Evolutionary conservation across 192 early-diverging fungal species (phyloP), one percentile per base, ranked within the genome.

Genomic region (Backusella tuberculispora): DNA sequence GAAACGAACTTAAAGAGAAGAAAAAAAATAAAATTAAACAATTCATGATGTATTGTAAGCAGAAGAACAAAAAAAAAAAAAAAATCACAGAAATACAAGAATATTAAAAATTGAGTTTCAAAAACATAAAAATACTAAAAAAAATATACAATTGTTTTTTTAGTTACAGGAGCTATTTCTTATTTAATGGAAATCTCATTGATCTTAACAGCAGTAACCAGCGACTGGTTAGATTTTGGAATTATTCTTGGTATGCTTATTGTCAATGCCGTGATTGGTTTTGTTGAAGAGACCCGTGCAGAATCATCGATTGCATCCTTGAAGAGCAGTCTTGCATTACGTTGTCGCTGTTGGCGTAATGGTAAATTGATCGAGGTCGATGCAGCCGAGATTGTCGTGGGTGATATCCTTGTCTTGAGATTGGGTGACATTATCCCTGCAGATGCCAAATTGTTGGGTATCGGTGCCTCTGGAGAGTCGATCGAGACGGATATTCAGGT

Each of bases 391-490:
- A 69, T 94, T 41, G 92, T 94, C 3, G 88, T 92, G 50, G 92
- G 92, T 9, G 92, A 94, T 68, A 75, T 94, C 24, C 86, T 94
- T 71, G 85, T 88, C 9, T 76, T 94, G 14, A 86, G 91, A 70
- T 75, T 92, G 38, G 92, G 92, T 40, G 92, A 94, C 80, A 92
- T 94, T 78, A 80, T 94, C 50, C 92, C 92, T 37, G 92, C 92
- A 1, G 92, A 94, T 74, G 85, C 80, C 26, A 82, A 86, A 5
- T 44, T 91, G 40, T 73, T 90, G 63, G 88, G 86, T 0, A 78
- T 89, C 21, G 80, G 78, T 7, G 78, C 83, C 15, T 81, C 81
- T 3, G 85, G 85, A n/a, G 91, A 89, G 70, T 68, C 80, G 0
- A 83, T 87, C 6, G 86, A 86, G 13, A 80, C 78, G 5, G 78